Evolutionary conservation across 2,329 filamentous ascomycete species (phyloP).

Genomic region (Fusarium sp.): DNA sequence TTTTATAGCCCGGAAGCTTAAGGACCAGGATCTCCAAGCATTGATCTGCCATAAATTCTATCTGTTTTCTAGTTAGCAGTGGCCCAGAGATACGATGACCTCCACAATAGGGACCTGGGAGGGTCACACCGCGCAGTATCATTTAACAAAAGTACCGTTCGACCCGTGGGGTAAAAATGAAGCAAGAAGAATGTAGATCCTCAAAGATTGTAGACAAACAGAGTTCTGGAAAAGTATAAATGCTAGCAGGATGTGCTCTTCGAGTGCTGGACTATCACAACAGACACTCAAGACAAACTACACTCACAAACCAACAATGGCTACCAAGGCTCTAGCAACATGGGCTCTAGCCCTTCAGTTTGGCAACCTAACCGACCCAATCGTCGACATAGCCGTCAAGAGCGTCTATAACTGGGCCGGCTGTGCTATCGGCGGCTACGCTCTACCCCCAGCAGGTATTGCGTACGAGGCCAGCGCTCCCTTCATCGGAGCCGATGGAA

Average conservation of each 20-base stretch:
- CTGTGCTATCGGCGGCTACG: slow-evolving; percentile 4
- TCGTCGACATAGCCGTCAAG: not conserved
- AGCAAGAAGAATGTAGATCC: not conserved
- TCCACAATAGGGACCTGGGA: not conserved
- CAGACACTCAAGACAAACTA: not conserved
- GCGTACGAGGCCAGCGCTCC: not conserved
- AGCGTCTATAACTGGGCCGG: slow-evolving; percentile 6
- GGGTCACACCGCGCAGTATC: not conserved
- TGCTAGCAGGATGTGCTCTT: not conserved
- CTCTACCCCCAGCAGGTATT: not conserved
- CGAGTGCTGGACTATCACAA: not conserved
- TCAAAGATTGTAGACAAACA: rapidly evolving
- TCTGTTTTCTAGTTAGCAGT: not conserved
- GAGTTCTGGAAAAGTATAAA: not conserved
- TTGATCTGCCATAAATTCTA: not conserved
- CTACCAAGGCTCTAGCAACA: not conserved
- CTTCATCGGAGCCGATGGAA: not conserved
- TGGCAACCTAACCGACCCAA: not conserved
- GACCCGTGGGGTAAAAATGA: not conserved
- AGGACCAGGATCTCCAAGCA: not conserved
- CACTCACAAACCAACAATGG: not conserved
- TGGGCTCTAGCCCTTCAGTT: slow-evolving; percentile 2
- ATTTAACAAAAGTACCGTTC: not conserved
- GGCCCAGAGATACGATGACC: not conserved
- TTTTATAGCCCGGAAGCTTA: not conserved